A percentile compares a stretch with the other conserved stretches of the same genome.
Conservation (phyloP, 495 filamentous ascomycete species). For the Staphylotrichum tortipilum region DNA sequence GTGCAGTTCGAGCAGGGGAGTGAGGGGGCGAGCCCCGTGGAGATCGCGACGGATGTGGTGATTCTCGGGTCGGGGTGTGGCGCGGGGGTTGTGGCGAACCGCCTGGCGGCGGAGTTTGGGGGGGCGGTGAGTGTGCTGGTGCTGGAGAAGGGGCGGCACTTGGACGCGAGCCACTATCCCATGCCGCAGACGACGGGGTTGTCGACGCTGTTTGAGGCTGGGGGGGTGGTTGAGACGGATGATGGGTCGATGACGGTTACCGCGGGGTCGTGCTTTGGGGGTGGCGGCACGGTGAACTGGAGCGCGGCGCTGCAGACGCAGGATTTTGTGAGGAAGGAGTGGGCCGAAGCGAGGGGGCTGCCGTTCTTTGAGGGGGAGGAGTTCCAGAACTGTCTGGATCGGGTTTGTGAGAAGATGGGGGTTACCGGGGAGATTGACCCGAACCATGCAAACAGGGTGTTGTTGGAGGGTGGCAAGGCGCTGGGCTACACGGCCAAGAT, state of each 20-base stretch:
- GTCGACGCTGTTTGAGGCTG: constrained; percentile 69
- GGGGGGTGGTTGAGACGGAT: constrained; percentile 47
- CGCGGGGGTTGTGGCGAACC: constrained; percentile 74
- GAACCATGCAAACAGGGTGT: constrained; percentile 56
- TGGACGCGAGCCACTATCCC: constrained; percentile 52
- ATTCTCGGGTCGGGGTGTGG: constrained; percentile 84
- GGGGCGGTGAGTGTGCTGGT: constrained; percentile 65
- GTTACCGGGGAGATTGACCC: constrained; percentile 54
- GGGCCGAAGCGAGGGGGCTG: constrained; percentile 60
- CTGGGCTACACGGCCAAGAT: constrained; percentile 62
- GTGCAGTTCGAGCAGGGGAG: constrained; percentile 41
- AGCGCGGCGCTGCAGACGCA: constrained; percentile 76
- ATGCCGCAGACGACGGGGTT: constrained; percentile 45
- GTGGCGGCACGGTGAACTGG: constrained; percentile 86
- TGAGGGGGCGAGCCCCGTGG: no score
- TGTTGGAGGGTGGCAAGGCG: constrained; percentile 67
- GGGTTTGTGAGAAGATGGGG: constrained; percentile 56
- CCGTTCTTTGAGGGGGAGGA: constrained; percentile 67
- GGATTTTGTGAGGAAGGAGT: constrained; percentile 71
- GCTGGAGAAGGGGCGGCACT: constrained; percentile 56
- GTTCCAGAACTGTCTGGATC: constrained; percentile 69
- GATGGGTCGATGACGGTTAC: constrained; percentile 53
- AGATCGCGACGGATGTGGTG: constrained; percentile 70
- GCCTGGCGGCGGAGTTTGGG: constrained; percentile 53
- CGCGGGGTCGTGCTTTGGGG: constrained; percentile 73